These are phyloP conservation scores for Coniosporium apollinis DNA, from an alignment of 495 filamentous ascomycete genomes.

Conservation along the genomic window DNA sequence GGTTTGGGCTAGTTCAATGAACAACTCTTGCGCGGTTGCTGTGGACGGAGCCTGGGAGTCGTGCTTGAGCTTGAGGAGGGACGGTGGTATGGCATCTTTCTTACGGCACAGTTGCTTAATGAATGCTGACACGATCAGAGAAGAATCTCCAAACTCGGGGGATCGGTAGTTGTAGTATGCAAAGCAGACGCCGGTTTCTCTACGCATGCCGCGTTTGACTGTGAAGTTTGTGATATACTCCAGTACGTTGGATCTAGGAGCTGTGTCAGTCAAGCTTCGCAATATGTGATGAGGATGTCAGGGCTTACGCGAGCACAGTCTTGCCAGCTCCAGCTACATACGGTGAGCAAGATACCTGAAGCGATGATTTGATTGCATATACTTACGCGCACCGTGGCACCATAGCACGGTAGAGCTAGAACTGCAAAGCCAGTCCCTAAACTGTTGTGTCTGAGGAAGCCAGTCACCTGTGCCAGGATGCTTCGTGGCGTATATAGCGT, in stretches of 20 bases:
- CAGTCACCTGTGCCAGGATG: constrained; percentile 5
- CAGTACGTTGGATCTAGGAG: constrained; percentile 4
- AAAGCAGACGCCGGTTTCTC: constrained; percentile 1
- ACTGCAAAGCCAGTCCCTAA: neutral
- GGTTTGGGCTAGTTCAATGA: constrained; percentile 1
- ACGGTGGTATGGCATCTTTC: constrained; percentile 1
- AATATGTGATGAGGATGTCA: neutral
- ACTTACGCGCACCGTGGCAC: constrained; percentile 5
- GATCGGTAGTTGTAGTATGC: constrained; percentile 5
- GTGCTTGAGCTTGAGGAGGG: constrained; percentile 3
- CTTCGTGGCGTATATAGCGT: constrained; percentile 5
- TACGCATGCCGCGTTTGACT: neutral
- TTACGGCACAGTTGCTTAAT: constrained; percentile 7
- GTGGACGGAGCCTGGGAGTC: constrained; percentile 1
- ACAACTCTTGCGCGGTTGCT: constrained; percentile 2
- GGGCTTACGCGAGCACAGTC: constrained; percentile 6
- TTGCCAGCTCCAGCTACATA: constrained; percentile 4
- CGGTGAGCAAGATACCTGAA: neutral
- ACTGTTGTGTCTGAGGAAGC: constrained; percentile 3
- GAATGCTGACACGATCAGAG: constrained; percentile 1
- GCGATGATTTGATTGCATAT: neutral
- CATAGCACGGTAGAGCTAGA: constrained; percentile 3
- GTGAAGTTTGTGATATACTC: constrained; percentile 1
- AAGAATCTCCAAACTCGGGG: neutral
- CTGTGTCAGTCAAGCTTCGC: neutral